phyloP scores from a whole-genome alignment of 2,329 filamentous ascomycete genomes.

The Diaporthe sp. region DNA sequence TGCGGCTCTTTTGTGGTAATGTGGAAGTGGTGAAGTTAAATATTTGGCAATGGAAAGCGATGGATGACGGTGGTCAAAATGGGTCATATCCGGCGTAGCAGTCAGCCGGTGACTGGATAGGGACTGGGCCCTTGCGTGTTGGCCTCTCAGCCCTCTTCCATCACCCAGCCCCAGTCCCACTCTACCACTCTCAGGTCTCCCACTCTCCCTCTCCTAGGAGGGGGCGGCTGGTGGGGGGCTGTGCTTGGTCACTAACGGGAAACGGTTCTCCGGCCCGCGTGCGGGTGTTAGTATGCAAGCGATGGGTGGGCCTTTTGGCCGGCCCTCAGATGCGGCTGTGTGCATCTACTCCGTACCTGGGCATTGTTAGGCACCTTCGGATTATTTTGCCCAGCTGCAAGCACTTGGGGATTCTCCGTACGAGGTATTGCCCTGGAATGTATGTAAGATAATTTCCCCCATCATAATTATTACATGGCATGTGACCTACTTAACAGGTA shows the following conservation, averaged over 20 bases:
- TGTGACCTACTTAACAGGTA: not conserved
- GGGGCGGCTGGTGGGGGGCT: no score
- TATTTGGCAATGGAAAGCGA: constrained; percentile 44
- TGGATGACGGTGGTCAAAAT: constrained; percentile 48
- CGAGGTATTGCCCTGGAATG: not conserved
- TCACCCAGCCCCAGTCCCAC: no score
- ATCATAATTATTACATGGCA: not conserved
- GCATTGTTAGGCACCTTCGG: not conserved
- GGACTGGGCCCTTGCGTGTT: constrained; percentile 39
- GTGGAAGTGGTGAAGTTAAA: constrained; percentile 35
- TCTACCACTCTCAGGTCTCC: no score
- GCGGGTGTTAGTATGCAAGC: not conserved
- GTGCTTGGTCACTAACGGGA: not conserved
- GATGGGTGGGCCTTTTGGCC: not conserved
- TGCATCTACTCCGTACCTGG: no score
- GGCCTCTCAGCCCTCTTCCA: constrained; percentile 10
- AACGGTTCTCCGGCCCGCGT: not conserved
- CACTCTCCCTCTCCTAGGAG: no score
- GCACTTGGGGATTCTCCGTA: not conserved
- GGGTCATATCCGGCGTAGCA: constrained; percentile 38
- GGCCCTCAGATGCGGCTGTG: not conserved
- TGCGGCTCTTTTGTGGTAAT: not conserved
- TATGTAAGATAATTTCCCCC: not conserved
- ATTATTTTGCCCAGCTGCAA: not conserved
- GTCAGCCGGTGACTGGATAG: constrained; percentile 49